Conservation (phyloP, 208 protist genomes). For the Zelonia costaricensis region DNA sequence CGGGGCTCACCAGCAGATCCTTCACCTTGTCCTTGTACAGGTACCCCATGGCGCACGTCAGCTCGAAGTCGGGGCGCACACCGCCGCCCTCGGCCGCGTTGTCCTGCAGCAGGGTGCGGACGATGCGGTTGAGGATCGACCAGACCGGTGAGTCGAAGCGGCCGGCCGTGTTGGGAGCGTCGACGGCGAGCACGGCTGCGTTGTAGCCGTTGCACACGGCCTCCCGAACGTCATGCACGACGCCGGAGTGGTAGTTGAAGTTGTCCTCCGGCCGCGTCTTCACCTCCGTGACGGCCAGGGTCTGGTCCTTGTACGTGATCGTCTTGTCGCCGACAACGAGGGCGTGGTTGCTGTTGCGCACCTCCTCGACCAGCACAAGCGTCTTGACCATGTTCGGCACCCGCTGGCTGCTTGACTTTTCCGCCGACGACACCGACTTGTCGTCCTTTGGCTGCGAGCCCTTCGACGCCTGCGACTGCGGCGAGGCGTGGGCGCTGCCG, state of each 20-base stretch:
- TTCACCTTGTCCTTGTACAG: slow-evolving; percentile 68
- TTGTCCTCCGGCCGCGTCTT: slow-evolving; percentile 53
- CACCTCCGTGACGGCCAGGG: slow-evolving; percentile 45
- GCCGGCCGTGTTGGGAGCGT: slow-evolving; percentile 51
- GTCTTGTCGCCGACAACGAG: slow-evolving; percentile 31
- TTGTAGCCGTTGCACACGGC: slow-evolving; percentile 68
- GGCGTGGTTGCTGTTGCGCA: slow-evolving; percentile 32
- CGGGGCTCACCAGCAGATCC: slow-evolving; percentile 50
- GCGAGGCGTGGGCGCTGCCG: neutral
- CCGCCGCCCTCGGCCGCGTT: slow-evolving; percentile 31
- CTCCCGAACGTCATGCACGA: slow-evolving; percentile 53
- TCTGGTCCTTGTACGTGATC: slow-evolving; percentile 38
- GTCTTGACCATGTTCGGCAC: slow-evolving; percentile 58
- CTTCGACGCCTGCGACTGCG: slow-evolving; percentile 5
- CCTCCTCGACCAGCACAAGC: slow-evolving; percentile 65
- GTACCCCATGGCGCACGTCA: slow-evolving; percentile 69
- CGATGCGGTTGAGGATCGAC: slow-evolving; percentile 63
- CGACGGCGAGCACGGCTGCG: slow-evolving; percentile 60
- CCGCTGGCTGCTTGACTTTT: neutral
- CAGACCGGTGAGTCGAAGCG: slow-evolving; percentile 72
- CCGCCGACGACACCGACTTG: slow-evolving; percentile 3
- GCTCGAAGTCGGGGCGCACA: slow-evolving; percentile 34
- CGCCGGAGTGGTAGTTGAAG: slow-evolving; percentile 59
- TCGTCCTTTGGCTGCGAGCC: neutral
- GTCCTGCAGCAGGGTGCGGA: slow-evolving; percentile 49